Percentiles rank a stretch among this genome's conserved stretches.
Conservation (phyloP, 1,284 basidiomycete species). For the Marasmius oreades region DNA sequence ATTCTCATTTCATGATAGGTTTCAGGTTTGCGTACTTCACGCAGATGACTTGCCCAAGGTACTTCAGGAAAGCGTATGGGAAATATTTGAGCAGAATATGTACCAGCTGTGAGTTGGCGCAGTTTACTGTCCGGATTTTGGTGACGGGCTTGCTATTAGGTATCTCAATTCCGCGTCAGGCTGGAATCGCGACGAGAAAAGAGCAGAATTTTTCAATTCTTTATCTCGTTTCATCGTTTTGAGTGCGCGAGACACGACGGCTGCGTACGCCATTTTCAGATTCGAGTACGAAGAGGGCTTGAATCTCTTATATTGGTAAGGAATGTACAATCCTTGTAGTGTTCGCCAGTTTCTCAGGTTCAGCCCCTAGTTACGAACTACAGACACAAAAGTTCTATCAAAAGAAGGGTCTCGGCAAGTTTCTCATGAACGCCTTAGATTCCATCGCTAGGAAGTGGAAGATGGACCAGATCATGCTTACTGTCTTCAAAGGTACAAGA, state of each 20-base stretch:
- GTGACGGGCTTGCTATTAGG: slow-evolving; percentile 27
- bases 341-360: background rate
- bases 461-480: slow-evolving; percentile 72
- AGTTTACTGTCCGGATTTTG: background rate
- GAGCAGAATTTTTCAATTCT: slow-evolving; percentile 54
- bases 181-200: slow-evolving; percentile 59
- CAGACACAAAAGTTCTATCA: slow-evolving; percentile 47
- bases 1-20: slow-evolving; percentile 22
- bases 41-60: slow-evolving; percentile 35
- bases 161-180: slow-evolving; percentile 59
- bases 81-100: slow-evolving; percentile 58
- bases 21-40: slow-evolving; percentile 29
- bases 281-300: slow-evolving; percentile 64
- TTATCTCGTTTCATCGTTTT: slow-evolving; percentile 59
- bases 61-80: slow-evolving; percentile 47
- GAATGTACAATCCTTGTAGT: background rate
- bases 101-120: slow-evolving; percentile 35
- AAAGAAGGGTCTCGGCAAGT: slow-evolving; percentile 50
- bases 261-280: slow-evolving; percentile 65
- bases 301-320: slow-evolving; percentile 65
- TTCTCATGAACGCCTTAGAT: slow-evolving; percentile 45
- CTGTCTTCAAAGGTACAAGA: slow-evolving; percentile 58
- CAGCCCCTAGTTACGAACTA: slow-evolving; percentile 59
- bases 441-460: slow-evolving; percentile 45
- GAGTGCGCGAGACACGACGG: slow-evolving; percentile 19